A percentile compares a stretch with the other conserved stretches of the same genome.
Conservation (phyloP, 1,284 basidiomycete species). For the Golubevia sp. region DNA sequence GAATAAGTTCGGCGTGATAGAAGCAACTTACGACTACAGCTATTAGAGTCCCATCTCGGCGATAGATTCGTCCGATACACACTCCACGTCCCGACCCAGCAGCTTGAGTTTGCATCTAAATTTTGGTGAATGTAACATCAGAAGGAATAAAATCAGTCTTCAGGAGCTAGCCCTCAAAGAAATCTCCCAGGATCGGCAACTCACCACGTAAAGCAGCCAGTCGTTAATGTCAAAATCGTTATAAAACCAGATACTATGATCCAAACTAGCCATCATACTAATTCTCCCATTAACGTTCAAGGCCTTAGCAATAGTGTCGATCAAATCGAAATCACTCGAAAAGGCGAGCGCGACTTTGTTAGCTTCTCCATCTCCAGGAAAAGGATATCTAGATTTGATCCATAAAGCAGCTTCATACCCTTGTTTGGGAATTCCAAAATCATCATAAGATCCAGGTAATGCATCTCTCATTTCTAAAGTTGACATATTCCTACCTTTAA, state of each 20-base stretch:
- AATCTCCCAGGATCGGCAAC: not conserved
- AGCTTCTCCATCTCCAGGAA: conserved; percentile 26
- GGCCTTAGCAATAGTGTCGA: conserved; percentile 45
- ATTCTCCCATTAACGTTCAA: conserved; percentile 23
- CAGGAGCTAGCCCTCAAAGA: no score
- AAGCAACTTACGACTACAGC: conserved; percentile 28
- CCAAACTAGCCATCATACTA: conserved; percentile 56
- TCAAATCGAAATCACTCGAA: conserved; percentile 43
- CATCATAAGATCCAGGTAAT: conserved; percentile 46
- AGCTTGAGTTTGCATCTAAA: conserved; percentile 52
- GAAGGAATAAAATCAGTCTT: no score
- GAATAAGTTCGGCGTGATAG: no score
- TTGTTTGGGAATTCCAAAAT: conserved; percentile 30
- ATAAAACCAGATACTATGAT: conserved; percentile 56
- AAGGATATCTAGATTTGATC: conserved; percentile 38
- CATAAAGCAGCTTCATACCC: conserved; percentile 52
- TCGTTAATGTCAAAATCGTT: conserved; percentile 46
- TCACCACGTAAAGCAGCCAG: conserved; percentile 48
- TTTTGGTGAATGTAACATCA: not conserved
- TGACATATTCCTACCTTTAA: conserved; percentile 29
- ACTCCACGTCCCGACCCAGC: conserved; percentile 47
- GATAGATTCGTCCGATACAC: conserved; percentile 44
- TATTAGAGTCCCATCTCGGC: conserved; percentile 44
- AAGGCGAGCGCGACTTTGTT: conserved; percentile 52
- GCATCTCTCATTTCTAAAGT: conserved; percentile 56